Percentiles rank a stretch among this genome's conserved stretches.
These are phyloP conservation scores for Saccharum officinarum DNA, from an alignment of 176 grass and related monocot genomes.

Conservation along the genomic window DNA sequence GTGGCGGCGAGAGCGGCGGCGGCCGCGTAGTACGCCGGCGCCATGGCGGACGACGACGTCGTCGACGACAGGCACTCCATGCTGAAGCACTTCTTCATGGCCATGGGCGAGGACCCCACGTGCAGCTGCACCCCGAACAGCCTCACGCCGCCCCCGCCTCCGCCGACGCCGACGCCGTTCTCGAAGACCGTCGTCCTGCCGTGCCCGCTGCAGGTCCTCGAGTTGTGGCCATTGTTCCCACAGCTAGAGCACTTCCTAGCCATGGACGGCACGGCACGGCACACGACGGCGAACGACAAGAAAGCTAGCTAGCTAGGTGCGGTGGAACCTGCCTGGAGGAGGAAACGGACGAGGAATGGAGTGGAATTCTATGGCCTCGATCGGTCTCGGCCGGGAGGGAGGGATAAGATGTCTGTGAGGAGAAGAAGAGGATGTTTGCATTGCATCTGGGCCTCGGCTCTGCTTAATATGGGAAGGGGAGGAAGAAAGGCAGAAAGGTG, in stretches of 20 bases:
- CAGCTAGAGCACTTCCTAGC: constrained; percentile 89
- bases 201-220: constrained; percentile 70
- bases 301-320: neutral
- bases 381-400: neutral
- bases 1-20: constrained; percentile 33
- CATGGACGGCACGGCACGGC: constrained; percentile 37
- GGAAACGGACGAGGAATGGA: neutral
- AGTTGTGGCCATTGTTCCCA: constrained; percentile 95
- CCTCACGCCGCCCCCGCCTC: constrained; percentile 35
- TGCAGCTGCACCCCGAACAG: constrained; percentile 90
- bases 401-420: constrained; percentile 33
- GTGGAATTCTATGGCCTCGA: constrained; percentile 15
- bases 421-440: neutral
- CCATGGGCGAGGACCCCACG: constrained; percentile 22
- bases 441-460: constrained; percentile 4
- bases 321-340: no score
- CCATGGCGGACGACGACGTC: constrained; percentile 19
- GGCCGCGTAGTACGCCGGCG: constrained; percentile 37
- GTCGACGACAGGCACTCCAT: constrained; percentile 71
- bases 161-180: neutral
- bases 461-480: constrained; percentile 21
- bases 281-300: neutral
- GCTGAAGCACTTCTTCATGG: constrained; percentile 82
- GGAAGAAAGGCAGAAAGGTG: constrained; percentile 31
- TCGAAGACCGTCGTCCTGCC: neutral